A percentile compares a stretch with the other conserved stretches of the same genome.
These are phyloP conservation scores for Plasmodium billcollinsi DNA, from an alignment of 169 alveolate species.

Conservation along the genomic window DNA sequence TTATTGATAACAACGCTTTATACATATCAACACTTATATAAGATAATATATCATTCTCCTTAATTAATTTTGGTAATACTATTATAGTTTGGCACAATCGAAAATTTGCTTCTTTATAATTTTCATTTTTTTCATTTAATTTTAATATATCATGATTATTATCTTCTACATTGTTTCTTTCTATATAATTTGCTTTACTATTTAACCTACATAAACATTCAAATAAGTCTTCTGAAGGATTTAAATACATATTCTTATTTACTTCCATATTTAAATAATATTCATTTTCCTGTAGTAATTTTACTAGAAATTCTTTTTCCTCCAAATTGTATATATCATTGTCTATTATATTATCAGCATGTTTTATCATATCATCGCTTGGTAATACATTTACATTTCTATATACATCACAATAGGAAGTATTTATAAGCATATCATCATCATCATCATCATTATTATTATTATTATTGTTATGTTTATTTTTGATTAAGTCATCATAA, in stretches of 20 bases:
- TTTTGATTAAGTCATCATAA: not conserved
- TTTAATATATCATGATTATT: conserved; percentile 31
- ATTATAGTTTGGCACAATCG: conserved; percentile 40
- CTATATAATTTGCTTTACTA: conserved; percentile 27
- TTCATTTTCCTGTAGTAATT: conserved; percentile 40
- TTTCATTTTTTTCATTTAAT: conserved; percentile 43
- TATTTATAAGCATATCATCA: not conserved
- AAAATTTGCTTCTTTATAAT: conserved; percentile 51
- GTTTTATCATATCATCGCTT: conserved; percentile 16
- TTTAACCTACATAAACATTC: conserved; percentile 61
- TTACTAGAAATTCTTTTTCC: conserved; percentile 31
- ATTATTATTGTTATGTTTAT: not conserved
- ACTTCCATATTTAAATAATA: conserved; percentile 32
- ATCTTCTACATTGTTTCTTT: conserved; percentile 15
- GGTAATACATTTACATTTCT: conserved; percentile 1
- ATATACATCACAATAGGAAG: not conserved
- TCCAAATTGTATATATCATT: conserved; percentile 31
- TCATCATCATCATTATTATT: not conserved
- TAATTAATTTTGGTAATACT: conserved; percentile 32
- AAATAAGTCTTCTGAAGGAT: conserved; percentile 61
- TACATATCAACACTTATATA: conserved; percentile 39
- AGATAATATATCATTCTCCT: conserved; percentile 31
- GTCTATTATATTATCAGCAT: conserved; percentile 31
- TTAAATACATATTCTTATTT: conserved; percentile 39
- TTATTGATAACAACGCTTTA: conserved; percentile 31